Conservation (phyloP, 768 basidiomycete genomes). For the Psilocybe cubensis region DNA sequence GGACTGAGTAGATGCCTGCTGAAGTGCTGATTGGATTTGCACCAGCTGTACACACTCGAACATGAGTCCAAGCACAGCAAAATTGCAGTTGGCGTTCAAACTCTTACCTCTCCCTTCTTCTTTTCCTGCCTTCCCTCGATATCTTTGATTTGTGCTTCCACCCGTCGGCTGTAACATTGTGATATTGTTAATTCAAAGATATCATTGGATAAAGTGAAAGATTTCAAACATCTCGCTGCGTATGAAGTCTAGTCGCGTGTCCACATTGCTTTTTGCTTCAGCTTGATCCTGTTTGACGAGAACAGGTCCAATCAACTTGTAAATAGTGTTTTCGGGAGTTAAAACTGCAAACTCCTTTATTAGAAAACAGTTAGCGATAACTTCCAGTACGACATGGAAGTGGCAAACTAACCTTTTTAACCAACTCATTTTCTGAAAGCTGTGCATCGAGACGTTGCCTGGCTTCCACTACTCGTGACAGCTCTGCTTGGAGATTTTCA, state of each 20-base stretch:
- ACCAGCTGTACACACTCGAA: conserved; percentile 54
- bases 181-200: conserved; percentile 7
- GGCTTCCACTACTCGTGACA: conserved; percentile 74
- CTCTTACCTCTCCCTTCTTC: conserved; percentile 81
- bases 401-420: conserved; percentile 72
- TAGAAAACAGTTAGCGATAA: not conserved
- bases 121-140: conserved; percentile 75
- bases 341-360: conserved; percentile 80
- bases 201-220: not conserved
- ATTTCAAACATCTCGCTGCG: conserved; percentile 77
- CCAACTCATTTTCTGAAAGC: conserved; percentile 87
- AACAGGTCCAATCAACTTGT: conserved; percentile 90
- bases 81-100: conserved; percentile 4
- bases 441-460: conserved; percentile 90
- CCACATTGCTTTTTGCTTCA: conserved; percentile 87
- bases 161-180: conserved; percentile 46
- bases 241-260: conserved; percentile 91
- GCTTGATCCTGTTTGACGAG: conserved; percentile 86
- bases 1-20: conserved; percentile 25
- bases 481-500: conserved; percentile 79
- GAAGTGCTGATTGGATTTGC: conserved; percentile 64
- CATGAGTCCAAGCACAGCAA: conserved; percentile 1
- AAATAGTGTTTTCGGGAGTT: conserved; percentile 78
- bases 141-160: conserved; percentile 84
- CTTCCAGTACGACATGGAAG: not conserved